phyloP scores from a whole-genome alignment of 495 filamentous ascomycete species.

The Tricharina praecox region DNA sequence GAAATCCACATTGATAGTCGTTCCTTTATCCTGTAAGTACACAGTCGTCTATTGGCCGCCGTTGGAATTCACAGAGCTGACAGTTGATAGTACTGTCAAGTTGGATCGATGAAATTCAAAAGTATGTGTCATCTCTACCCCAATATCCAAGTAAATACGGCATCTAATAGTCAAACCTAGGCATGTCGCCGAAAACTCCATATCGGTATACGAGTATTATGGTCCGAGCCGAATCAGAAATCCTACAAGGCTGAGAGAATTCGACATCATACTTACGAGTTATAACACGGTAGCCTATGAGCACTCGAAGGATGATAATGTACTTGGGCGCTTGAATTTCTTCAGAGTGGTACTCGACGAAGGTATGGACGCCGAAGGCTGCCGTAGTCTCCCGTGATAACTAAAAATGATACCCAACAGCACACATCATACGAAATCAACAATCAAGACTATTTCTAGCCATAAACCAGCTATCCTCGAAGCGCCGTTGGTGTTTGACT shows the following conservation, averaged over 20 bases:
- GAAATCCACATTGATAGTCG: conserved; percentile 32
- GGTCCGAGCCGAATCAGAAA: conserved; percentile 20
- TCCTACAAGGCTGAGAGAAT: conserved; percentile 14
- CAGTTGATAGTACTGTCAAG: conserved; percentile 19
- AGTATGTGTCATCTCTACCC: conserved; percentile 5
- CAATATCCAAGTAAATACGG: background rate
- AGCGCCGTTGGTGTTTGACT: conserved; percentile 57
- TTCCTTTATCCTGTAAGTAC: conserved; percentile 28
- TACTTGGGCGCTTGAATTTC: conserved; percentile 28
- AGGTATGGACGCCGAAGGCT: conserved; percentile 29
- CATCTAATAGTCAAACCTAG: conserved; percentile 14
- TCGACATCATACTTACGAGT: conserved; percentile 30
- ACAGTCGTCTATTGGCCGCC: background rate
- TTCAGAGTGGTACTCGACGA: conserved; percentile 33
- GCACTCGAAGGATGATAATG: conserved; percentile 6
- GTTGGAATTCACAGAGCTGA: conserved; percentile 4
- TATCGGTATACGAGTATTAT: conserved; percentile 29
- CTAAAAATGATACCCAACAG: too few species aligned
- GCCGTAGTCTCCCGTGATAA: too few species aligned
- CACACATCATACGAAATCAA: conserved; percentile 28
- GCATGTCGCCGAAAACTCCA: conserved; percentile 15
- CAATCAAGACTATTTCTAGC: conserved; percentile 28
- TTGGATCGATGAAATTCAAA: conserved; percentile 26
- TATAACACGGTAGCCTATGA: conserved; percentile 29
- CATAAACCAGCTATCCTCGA: conserved; percentile 45